Conservation (phyloP, 306 rosid species). For the Glycyrrhiza uralensis region DNA sequence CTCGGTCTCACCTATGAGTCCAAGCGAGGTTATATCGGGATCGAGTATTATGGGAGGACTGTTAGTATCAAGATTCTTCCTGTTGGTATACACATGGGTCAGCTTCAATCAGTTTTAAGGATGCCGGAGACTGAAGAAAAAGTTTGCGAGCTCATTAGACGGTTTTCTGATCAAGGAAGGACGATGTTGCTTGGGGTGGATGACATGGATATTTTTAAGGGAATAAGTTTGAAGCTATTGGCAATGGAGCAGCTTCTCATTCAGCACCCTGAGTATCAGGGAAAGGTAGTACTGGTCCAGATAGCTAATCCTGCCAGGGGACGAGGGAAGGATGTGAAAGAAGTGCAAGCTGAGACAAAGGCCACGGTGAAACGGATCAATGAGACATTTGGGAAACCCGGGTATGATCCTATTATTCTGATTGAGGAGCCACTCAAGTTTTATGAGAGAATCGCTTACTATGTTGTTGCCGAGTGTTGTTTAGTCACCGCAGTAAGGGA, state of each 20-base stretch:
- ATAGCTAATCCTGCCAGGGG: slow-evolving; percentile 89
- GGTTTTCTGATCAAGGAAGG: slow-evolving; percentile 40
- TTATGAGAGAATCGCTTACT: slow-evolving; percentile 75
- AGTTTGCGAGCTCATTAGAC: slow-evolving; percentile 26
- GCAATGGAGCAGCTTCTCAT: slow-evolving; percentile 84
- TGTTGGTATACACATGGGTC: slow-evolving; percentile 82
- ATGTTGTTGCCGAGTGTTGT: slow-evolving; percentile 81
- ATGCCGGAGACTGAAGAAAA: slow-evolving; percentile 53
- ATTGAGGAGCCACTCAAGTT: slow-evolving; percentile 67
- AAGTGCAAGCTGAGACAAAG: slow-evolving; percentile 60
- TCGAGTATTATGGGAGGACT: slow-evolving; percentile 83
- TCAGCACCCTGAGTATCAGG: slow-evolving; percentile 62
- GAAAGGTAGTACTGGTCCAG: slow-evolving; percentile 76
- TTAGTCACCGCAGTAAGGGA: slow-evolving; percentile 85
- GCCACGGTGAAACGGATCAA: slow-evolving; percentile 64
- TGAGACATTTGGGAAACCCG: slow-evolving; percentile 57
- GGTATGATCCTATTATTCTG: slow-evolving; percentile 71
- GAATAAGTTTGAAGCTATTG: slow-evolving; percentile 76
- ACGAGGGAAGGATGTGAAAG: slow-evolving; percentile 71
- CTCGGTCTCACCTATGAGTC: slow-evolving; percentile 76
- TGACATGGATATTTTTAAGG: slow-evolving; percentile 90
- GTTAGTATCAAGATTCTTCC: slow-evolving; percentile 84
- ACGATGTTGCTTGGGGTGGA: slow-evolving; percentile 69
- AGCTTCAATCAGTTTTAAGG: slow-evolving; percentile 65
- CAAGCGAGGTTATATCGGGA: slow-evolving; percentile 75